These are phyloP conservation scores for Oldenlandia corymbosa DNA, from an alignment of 257 asterid species.

Conservation along the genomic window DNA sequence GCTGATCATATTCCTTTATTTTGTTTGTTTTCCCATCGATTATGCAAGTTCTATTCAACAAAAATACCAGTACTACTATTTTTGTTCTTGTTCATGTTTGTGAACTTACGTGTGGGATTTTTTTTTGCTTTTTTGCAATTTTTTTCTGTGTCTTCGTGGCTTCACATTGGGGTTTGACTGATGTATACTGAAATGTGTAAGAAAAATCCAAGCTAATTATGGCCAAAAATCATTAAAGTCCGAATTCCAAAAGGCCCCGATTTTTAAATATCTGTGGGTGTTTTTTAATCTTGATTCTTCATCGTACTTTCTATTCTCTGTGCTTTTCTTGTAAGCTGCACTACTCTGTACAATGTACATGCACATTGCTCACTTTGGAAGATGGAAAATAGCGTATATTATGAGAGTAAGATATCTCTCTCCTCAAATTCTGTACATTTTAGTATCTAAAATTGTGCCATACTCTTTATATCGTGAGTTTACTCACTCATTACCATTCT, in stretches of 20 bases:
- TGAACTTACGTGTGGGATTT: no score
- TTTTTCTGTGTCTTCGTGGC: neutral
- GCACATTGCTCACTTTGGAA: no score
- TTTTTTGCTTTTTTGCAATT: neutral
- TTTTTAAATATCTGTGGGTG: neutral
- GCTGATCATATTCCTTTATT: conserved; percentile 12
- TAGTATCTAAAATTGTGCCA: no score
- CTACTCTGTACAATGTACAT: no score
- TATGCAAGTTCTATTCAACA: neutral
- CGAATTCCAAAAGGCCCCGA: neutral
- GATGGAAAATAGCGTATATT: neutral
- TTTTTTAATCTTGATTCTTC: conserved; percentile 5
- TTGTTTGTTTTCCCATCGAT: conserved; percentile 18
- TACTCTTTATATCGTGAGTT: no score
- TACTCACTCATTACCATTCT: no score
- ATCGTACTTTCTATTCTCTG: conserved; percentile 28
- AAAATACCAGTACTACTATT: neutral
- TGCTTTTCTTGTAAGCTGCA: neutral
- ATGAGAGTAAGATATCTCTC: neutral
- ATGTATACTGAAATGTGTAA: conserved; percentile 15
- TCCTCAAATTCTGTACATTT: no score
- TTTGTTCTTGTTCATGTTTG: neutral
- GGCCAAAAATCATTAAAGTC: neutral
- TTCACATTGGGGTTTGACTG: conserved; percentile 24
- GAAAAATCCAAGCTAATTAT: conserved; percentile 1